Conservation (phyloP, 768 basidiomycete species). For the Suillus clintonianus region DNA sequence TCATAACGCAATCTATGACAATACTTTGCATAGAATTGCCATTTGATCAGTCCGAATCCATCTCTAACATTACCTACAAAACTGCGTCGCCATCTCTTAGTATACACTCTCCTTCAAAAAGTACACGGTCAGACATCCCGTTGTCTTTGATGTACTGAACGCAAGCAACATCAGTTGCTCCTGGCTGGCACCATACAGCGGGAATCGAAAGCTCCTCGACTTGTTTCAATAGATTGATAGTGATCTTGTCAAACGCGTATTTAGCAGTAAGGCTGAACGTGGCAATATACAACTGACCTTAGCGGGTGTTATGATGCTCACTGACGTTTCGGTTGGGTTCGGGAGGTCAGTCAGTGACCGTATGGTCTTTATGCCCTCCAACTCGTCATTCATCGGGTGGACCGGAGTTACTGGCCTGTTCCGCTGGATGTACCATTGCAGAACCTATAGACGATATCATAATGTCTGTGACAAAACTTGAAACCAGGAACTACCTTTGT, state of each 20-base stretch:
- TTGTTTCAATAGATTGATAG: constrained; percentile 63
- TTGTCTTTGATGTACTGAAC: constrained; percentile 64
- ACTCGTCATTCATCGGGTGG: constrained; percentile 70
- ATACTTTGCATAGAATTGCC: not conserved
- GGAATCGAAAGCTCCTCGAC: constrained; percentile 66
- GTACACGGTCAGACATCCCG: constrained; percentile 42
- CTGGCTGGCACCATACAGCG: constrained; percentile 93
- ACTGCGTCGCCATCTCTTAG: not conserved
- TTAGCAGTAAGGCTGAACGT: not conserved
- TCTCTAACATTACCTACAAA: not conserved
- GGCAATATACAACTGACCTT: constrained; percentile 43
- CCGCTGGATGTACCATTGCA: constrained; percentile 74
- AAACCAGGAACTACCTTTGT: constrained; percentile 52
- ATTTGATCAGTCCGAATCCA: not conserved
- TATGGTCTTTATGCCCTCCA: constrained; percentile 66
- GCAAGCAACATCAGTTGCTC: constrained; percentile 72
- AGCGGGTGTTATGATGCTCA: constrained; percentile 79
- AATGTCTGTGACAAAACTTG: not conserved
- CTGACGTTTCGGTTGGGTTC: constrained; percentile 63
- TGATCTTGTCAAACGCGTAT: constrained; percentile 48
- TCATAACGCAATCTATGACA: not conserved
- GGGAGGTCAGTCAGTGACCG: constrained; percentile 56
- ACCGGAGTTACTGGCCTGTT: constrained; percentile 65
- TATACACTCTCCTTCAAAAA: too few species aligned
- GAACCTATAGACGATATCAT: constrained; percentile 46